Percentiles rank a stretch among this genome's conserved stretches.
These are phyloP conservation scores for Raphanus sativus DNA, from an alignment of 345 rosid genomes.

Conservation along the genomic window DNA sequence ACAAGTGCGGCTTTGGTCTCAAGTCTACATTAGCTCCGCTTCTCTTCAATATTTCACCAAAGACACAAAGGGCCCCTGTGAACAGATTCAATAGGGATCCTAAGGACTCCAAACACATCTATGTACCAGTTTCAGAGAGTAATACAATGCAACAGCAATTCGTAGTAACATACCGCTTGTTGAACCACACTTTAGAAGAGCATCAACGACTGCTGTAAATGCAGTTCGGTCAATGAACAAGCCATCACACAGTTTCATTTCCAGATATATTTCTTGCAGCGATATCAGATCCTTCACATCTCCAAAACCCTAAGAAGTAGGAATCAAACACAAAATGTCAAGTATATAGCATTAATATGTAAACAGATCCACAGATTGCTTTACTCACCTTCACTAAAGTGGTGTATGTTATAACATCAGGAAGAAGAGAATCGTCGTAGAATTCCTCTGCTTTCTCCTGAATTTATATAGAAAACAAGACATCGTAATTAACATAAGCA, in stretches of 20 bases:
- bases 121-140: background rate
- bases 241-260: conserved; percentile 53
- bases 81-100: conserved; percentile 23
- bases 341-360: conserved; percentile 7
- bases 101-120: conserved; percentile 1
- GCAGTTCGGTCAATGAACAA: conserved; percentile 63
- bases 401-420: conserved; percentile 65
- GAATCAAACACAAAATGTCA: conserved; percentile 12
- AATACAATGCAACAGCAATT: conserved; percentile 12
- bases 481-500: conserved; percentile 18
- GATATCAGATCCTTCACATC: conserved; percentile 51
- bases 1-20: conserved; percentile 76
- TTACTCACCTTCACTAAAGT: conserved; percentile 58
- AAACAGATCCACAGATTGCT: conserved; percentile 8
- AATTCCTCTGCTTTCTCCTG: conserved; percentile 53
- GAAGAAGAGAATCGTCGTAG: conserved; percentile 40
- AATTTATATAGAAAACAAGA: conserved; percentile 15
- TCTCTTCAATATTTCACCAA: conserved; percentile 71
- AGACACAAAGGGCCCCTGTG: conserved; percentile 67
- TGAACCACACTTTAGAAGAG: conserved; percentile 58
- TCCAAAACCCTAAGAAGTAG: conserved; percentile 56
- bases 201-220: conserved; percentile 67
- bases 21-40: conserved; percentile 47
- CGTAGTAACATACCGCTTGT: conserved; percentile 46
- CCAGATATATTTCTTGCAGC: conserved; percentile 48